Conservation (phyloP, 2,329 filamentous ascomycete genomes). For the Diaporthe sp. region DNA sequence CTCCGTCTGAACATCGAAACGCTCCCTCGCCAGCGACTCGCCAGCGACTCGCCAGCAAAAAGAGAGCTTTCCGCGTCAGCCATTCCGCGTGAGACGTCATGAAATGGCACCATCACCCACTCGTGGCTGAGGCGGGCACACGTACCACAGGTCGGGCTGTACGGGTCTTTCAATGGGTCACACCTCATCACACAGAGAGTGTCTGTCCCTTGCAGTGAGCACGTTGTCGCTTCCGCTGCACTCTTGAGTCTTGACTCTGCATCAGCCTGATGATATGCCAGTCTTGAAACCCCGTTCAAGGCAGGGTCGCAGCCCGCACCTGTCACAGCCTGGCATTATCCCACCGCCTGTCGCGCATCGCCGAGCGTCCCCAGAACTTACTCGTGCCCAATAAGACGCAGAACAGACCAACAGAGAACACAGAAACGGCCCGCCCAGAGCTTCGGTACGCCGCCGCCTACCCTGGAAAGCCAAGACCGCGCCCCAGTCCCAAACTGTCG, state of each 20-base stretch:
- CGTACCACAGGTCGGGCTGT: not conserved
- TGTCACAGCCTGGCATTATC: slow-evolving; percentile 17
- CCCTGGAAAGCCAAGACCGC: not conserved
- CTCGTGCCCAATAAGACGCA: slow-evolving; percentile 8
- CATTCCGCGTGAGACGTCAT: not conserved
- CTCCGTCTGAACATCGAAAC: slow-evolving; percentile 22
- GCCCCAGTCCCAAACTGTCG: slow-evolving; percentile 1
- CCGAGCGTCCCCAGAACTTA: slow-evolving; percentile 15
- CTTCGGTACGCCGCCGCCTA: slow-evolving; percentile 24
- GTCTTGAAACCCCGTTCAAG: slow-evolving; percentile 8
- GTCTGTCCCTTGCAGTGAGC: not conserved
- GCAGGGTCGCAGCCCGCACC: slow-evolving; percentile 23
- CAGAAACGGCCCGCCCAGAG: slow-evolving; percentile 17
- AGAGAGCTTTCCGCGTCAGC: slow-evolving; percentile 9
- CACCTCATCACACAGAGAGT: slow-evolving; percentile 7
- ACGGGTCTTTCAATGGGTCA: not conserved
- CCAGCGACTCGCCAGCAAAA: not conserved
- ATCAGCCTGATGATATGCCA: not conserved
- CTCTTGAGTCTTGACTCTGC: slow-evolving; percentile 27
- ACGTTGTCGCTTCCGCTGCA: not conserved
- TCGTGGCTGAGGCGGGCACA: slow-evolving; percentile 19
- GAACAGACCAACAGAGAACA: slow-evolving; percentile 5
- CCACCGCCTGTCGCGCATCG: slow-evolving; percentile 26
- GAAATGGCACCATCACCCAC: not conserved
- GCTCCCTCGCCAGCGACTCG: slow-evolving; percentile 13